Evolutionary conservation across 768 basidiomycete genomes (phyloP), one percentile per base, ranked within the genome.

Genomic region (Tricholoma furcatifolium): DNA sequence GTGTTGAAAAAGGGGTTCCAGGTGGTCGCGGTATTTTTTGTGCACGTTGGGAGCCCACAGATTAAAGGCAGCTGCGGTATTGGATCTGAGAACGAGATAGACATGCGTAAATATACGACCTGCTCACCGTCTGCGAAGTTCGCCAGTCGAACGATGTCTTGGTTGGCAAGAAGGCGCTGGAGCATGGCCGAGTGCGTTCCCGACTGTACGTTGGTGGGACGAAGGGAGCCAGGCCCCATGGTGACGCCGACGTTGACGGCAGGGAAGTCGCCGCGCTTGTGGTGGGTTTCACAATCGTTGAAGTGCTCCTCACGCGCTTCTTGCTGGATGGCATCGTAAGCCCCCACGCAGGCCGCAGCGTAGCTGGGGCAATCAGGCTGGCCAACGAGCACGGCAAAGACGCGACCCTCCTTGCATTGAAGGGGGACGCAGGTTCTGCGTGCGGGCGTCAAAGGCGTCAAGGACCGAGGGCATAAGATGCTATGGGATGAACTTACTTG

Each of bases 231-330:
- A 8, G 24, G 44, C 1, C 44, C 45, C 27, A 53, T 41, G 24
- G 51, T 53, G 24, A 47, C 38, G 17, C 39, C 51, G 6, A 47
- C 45, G 17, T 53, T 53, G 6, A 53, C 39, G 12, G 51, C 51
- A 20, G 51, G 45, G 15, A 40, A 53, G 31, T 34, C 12, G n/a
- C n/a, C n/a, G n/a, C n/a, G n/a, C n/a, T n/a, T n/a, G n/a, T n/a
- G n/a, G n/a, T n/a, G n/a, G n/a, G 5, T 45, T 39, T 42, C 30
- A 31, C 5, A 30, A 31, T 15, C 43, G 49, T 15, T 32, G 5
- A 6, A 14, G 41, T 34, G 0, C 18, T 21, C n/a, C 18, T 17
- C 2, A 17, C 31, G 4, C 10, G 27, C 45, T 17, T 34, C 45
- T 4, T 32, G 12, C 27, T 30, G 20, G 4, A 46, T 46, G 3